A percentile compares a stretch with the other conserved stretches of the same genome.
Evolutionary conservation across 805 yeast genomes (phyloP).

Genomic region (Nakazawaea laoshanensis): DNA sequence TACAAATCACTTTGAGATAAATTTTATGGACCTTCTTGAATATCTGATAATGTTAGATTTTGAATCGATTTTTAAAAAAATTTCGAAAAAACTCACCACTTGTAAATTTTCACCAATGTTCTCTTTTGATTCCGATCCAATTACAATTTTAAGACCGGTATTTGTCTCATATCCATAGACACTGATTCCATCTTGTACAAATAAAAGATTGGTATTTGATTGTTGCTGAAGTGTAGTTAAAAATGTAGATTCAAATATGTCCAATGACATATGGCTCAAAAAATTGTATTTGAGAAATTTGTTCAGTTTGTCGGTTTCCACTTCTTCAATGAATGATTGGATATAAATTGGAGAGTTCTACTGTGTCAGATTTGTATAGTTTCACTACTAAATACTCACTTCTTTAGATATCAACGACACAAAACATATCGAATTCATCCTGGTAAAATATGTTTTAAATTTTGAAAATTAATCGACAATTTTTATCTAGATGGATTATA

Average conservation of each 20-base stretch:
- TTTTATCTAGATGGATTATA: background rate
- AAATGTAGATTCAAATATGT: conserved; percentile 49
- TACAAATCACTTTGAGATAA: conserved; percentile 48
- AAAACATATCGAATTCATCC: conserved; percentile 30
- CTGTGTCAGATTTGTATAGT: conserved; percentile 4
- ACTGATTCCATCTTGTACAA: conserved; percentile 58
- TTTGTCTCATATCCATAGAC: conserved; percentile 65
- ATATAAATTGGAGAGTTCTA: conserved; percentile 52
- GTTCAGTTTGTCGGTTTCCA: conserved; percentile 20
- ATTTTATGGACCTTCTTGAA: conserved; percentile 41
- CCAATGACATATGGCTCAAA: conserved; percentile 69
- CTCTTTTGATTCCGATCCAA: conserved; percentile 38
- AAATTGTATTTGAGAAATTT: conserved; percentile 55
- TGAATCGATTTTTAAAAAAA: background rate
- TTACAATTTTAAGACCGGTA: conserved; percentile 57
- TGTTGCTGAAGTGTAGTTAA: conserved; percentile 24
- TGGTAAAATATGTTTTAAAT: background rate
- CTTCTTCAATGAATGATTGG: conserved; percentile 30
- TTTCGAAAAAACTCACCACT: conserved; percentile 14
- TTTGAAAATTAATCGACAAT: background rate
- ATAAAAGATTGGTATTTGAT: conserved; percentile 37
- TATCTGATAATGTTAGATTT: conserved; percentile 10
- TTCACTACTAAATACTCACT: conserved; percentile 18
- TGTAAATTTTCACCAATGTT: conserved; percentile 16
- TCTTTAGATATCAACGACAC: conserved; percentile 50